These are phyloP conservation scores for Komagataella ulmi DNA, from an alignment of 805 yeast species.

Conservation along the genomic window DNA sequence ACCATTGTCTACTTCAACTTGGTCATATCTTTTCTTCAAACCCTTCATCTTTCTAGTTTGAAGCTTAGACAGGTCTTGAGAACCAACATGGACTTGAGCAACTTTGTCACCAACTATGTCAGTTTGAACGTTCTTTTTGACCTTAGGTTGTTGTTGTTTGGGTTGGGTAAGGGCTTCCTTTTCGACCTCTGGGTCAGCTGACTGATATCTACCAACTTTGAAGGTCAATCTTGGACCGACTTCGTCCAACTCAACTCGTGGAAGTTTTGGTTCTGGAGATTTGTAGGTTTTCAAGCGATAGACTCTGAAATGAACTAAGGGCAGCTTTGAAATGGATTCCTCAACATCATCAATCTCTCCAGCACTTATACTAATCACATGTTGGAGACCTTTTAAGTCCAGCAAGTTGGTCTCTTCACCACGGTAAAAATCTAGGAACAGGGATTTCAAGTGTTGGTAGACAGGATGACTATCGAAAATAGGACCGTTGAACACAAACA, in stretches of 20 bases:
- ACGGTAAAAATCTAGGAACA: slow-evolving; percentile 82
- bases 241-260: slow-evolving; percentile 89
- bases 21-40: slow-evolving; percentile 77
- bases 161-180: slow-evolving; percentile 80
- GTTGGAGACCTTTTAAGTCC: slow-evolving; percentile 92
- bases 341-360: slow-evolving; percentile 69
- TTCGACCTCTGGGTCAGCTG: slow-evolving; percentile 77
- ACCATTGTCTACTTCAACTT: slow-evolving; percentile 44
- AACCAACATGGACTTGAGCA: slow-evolving; percentile 92
- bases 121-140: slow-evolving; percentile 77
- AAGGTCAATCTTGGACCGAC: slow-evolving; percentile 94
- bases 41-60: slow-evolving; percentile 99
- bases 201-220: slow-evolving; percentile 74
- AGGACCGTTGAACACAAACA: slow-evolving; percentile 88
- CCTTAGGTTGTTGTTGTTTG: slow-evolving; percentile 67
- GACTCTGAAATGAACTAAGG: slow-evolving; percentile 80
- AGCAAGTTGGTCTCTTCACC: slow-evolving; percentile 72
- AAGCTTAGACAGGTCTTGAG: slow-evolving; percentile 78
- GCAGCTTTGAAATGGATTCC: slow-evolving; percentile 42
- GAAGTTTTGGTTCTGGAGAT: slow-evolving; percentile 72
- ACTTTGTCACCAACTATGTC: slow-evolving; percentile 93
- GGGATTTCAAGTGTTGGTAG: slow-evolving; percentile 72
- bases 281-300: slow-evolving; percentile 71
- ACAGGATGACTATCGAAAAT: slow-evolving; percentile 84
- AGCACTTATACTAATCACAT: slow-evolving; percentile 70